Evolutionary conservation across 208 protist genomes (phyloP).

Genomic region (Leishmania guyanensis): DNA sequence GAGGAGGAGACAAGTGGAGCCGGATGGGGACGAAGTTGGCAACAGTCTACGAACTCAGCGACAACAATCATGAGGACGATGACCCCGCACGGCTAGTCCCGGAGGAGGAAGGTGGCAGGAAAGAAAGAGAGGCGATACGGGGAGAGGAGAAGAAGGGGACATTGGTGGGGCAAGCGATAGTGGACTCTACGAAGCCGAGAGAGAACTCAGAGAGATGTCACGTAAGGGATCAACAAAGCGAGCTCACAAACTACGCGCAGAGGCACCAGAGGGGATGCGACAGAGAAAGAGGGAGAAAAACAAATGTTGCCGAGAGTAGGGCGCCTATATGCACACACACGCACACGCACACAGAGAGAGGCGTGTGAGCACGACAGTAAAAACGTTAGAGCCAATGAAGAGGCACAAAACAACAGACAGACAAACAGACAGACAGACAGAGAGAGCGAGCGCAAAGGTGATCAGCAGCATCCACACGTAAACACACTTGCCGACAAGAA

Average conservation of each 20-base stretch:
- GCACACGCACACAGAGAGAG: neutral
- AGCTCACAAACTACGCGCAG: neutral
- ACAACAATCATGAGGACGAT: neutral
- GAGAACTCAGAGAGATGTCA: neutral
- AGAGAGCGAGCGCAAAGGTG: no score
- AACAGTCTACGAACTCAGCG: neutral
- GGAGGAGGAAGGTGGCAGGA: neutral
- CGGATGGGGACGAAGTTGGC: neutral
- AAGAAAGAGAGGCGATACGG: neutral
- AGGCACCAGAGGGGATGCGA: neutral
- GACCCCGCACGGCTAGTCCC: neutral
- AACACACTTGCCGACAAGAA: no score
- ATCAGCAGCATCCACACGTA: no score
- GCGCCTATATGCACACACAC: neutral
- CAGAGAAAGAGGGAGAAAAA: neutral
- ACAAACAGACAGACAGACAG: neutral
- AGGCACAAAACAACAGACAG: neutral
- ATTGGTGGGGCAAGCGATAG: no score
- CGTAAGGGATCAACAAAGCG: neutral
- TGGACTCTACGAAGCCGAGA: neutral
- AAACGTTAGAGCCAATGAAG: neutral
- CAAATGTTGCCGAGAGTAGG: neutral
- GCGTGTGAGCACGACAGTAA: neutral
- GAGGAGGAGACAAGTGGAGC: neutral
- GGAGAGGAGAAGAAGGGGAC: neutral